Evolutionary conservation across 805 yeast genomes (phyloP), one percentile per base, ranked within the genome.

Genomic region (Komagataella mondaviorum): DNA sequence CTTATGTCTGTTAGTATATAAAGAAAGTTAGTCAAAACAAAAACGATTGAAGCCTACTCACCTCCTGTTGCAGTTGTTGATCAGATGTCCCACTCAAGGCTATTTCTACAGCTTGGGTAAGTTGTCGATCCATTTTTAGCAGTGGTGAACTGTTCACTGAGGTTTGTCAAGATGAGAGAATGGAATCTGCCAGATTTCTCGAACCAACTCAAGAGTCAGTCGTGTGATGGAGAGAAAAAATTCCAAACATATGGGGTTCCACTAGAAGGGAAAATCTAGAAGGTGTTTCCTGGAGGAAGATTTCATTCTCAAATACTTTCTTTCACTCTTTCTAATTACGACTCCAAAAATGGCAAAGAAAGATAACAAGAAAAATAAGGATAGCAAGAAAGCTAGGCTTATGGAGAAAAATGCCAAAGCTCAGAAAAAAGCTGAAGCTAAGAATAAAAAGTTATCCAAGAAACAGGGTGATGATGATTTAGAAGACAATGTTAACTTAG

Each of bases 341-440:
- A 30, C 12, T 20, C 14, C 5, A 30, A 52, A 23, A 20, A 90
- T 90, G 97, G 97, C 91, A 14, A 91, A 90, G 70, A 71, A 80
- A 60, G 83, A 75, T 55, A 30, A 30, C 5, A 88, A 88, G 69
- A 87, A 88, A 66, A 82, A 87, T 57, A 89, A 88, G 66, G 96
- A 87, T 48, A 88, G 96, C 59, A 88, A 88, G 67, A 89, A 88
- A 75, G 95, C 93, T 20, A 79, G 96, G 48, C 71, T 84, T 24
- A 95, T 91, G 44, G 88, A 78, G 56, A 91, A 91, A 70, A 80
- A 77, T 55, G 81, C 83, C 66, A 91, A 91, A 66, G 84, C 79
- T 50, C 75, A 72, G 50, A 70, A 79, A 50, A 91, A 93, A 63
- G 82, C 93, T 6, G 93, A 82, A 47, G 58, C 64, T 6, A 90